phyloP scores from a whole-genome alignment of 257 asterid species.

The Datura wrightii region DNA sequence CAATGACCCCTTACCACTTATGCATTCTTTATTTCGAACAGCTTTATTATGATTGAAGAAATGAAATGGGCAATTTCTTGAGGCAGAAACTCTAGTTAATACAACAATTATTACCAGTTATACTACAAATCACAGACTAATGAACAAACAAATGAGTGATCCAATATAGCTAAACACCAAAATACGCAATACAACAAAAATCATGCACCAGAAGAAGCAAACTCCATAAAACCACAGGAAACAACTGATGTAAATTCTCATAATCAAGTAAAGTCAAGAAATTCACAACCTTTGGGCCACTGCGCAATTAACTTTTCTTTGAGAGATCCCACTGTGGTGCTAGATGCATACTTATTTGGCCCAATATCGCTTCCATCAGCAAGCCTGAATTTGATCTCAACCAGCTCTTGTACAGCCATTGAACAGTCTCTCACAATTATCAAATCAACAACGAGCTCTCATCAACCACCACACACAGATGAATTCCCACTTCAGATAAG shows the following conservation, averaged over 20 bases:
- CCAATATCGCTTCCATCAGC: conserved; percentile 96
- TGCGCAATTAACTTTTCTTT: conserved; percentile 85
- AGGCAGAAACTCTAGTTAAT: neutral
- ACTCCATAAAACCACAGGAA: neutral
- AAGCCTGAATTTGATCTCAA: conserved; percentile 89
- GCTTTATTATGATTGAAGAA: neutral
- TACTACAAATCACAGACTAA: conserved; percentile 2
- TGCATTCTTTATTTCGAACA: neutral
- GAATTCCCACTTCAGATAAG: neutral
- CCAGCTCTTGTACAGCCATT: conserved; percentile 89
- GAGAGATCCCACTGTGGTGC: conserved; percentile 75
- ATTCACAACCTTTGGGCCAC: conserved; percentile 83
- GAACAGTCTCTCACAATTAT: conserved; percentile 20
- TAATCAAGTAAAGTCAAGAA: neutral
- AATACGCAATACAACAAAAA: neutral
- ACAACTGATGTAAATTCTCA: neutral
- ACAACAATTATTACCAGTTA: neutral
- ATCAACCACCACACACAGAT: conserved; percentile 44
- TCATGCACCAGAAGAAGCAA: neutral
- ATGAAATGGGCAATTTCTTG: neutral
- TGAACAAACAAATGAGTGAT: neutral
- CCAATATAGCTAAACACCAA: neutral
- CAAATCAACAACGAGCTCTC: conserved; percentile 35
- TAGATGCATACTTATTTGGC: conserved; percentile 74
- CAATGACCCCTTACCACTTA: neutral